Base-by-base conservation (phyloP, 78 protist genomes). In the Dictyostelium capitatum region DNA sequence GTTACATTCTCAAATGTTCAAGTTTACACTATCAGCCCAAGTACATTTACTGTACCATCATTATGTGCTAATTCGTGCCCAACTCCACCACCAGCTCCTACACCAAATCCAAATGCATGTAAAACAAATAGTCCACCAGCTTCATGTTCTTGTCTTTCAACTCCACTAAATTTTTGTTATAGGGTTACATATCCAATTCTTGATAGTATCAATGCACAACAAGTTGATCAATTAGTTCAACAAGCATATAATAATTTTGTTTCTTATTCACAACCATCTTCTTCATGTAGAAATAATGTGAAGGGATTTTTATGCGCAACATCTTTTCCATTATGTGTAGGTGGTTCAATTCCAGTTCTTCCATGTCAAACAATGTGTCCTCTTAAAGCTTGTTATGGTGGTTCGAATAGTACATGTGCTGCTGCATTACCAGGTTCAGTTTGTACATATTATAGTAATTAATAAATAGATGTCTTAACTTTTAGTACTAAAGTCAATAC, bases 271-370 rank as follows among this genome's bases (percentile, higher is more conserved):
- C 14, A 20, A 20, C 75, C 14, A 23, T 59, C 69, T 59, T 5
- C 85, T 43, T 1, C 73, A 3, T 80, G 85, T 80, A 41, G 15
- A 9, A 11, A 30, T 3, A 62, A 41, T 54, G 20, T 46, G 23
- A 80, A 80, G 47, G 50, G 74, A 3, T 80, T 80, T 74, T 51
- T 80, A 9, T 80, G 85, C n/a, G 85, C 85, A 6, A 62, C 85
- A 0, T 0, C 62, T 14, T 62, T 80, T 70, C 70, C 85, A 56
- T 0, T 15, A 30, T 80, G 85, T 46, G 25, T 51, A 41, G 7
- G 48, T 56, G 20, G 14, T 4, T 3, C 85, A 56, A 23, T 80
- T 23, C 57, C 56, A 51, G 4, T 51, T 51, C 56, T 80, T 15
- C 85, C 85, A 80, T 80, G 85, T 62, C 11, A 72, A 4, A 7